phyloP scores from a whole-genome alignment of 164 flowering plant genomes.

The Magnolia sinica region DNA sequence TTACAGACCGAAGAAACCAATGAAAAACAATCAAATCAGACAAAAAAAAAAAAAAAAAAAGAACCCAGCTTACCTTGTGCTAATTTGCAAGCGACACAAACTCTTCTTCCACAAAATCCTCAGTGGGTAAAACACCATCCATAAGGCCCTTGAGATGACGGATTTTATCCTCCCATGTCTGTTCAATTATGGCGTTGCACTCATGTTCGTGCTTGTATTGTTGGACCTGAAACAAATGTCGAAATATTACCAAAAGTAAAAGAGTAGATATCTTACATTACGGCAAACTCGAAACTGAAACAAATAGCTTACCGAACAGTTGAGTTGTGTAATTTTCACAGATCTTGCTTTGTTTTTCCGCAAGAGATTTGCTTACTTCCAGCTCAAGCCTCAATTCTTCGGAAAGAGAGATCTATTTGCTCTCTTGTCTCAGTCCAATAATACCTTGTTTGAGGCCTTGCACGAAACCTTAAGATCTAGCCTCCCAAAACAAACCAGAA shows the following conservation, averaged over 20 bases:
- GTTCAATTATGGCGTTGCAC: constrained; percentile 80
- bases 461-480: too few relatives aligned
- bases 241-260: neutral
- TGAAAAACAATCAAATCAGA: neutral
- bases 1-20: neutral
- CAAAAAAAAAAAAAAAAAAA: neutral
- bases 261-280: neutral
- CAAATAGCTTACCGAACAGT: constrained; percentile 64
- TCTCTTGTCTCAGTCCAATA: constrained; percentile 81
- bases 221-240: constrained; percentile 55
- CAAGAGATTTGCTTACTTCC: constrained; percentile 48
- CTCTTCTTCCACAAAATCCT: constrained; percentile 88
- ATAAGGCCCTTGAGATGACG: constrained; percentile 85
- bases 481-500: too few relatives aligned
- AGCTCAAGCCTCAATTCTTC: constrained; percentile 78
- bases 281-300: constrained; percentile 5
- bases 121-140: constrained; percentile 83
- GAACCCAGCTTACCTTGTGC: constrained; percentile 50
- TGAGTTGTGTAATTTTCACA: constrained; percentile 77
- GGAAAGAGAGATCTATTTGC: constrained; percentile 81
- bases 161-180: constrained; percentile 89
- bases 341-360: constrained; percentile 73
- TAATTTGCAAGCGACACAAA: constrained; percentile 61
- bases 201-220: constrained; percentile 98
- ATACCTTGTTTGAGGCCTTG: too few relatives aligned